phyloP scores from a whole-genome alignment of 768 basidiomycete species.

The Mycena rebaudengoi region DNA sequence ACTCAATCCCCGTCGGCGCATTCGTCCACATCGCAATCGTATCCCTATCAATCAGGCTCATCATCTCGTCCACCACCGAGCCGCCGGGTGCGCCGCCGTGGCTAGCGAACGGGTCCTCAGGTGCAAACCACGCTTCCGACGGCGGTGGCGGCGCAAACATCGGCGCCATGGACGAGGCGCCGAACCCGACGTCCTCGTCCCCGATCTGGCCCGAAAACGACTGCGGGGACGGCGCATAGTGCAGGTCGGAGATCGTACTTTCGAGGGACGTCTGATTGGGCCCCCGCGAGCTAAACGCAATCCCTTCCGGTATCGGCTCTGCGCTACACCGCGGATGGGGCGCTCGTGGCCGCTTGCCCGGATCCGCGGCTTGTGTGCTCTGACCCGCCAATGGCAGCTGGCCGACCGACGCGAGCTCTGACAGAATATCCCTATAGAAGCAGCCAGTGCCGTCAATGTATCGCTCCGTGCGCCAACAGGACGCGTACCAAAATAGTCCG shows the following conservation, averaged over 20 bases:
- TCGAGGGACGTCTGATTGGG: too few species aligned
- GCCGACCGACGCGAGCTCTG: conserved; percentile 29
- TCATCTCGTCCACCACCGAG: not conserved
- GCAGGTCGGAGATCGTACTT: too few species aligned
- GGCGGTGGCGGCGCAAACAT: too few species aligned
- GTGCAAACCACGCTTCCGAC: not conserved
- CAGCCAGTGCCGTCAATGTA: not conserved
- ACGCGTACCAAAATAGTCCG: conserved; percentile 44
- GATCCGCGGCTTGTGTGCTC: not conserved
- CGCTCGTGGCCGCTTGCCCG: conserved; percentile 10
- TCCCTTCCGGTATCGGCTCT: too few species aligned
- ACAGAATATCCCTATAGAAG: conserved; percentile 24
- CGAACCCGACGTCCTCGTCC: too few species aligned
- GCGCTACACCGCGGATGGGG: not conserved
- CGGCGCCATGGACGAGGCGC: too few species aligned
- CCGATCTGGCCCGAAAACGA: too few species aligned
- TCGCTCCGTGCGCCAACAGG: too few species aligned
- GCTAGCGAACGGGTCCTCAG: not conserved
- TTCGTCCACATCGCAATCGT: conserved; percentile 20
- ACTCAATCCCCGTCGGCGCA: conserved; percentile 11
- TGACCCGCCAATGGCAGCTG: not conserved
- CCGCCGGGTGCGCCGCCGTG: not conserved
- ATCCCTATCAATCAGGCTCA: conserved; percentile 16
- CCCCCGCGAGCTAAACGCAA: too few species aligned
- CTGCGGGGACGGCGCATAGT: not conserved